A percentile compares a stretch with the other conserved stretches of the same genome.
Conservation (phyloP, 176 grass and related monocot species). For the Aegilops umbellulata region DNA sequence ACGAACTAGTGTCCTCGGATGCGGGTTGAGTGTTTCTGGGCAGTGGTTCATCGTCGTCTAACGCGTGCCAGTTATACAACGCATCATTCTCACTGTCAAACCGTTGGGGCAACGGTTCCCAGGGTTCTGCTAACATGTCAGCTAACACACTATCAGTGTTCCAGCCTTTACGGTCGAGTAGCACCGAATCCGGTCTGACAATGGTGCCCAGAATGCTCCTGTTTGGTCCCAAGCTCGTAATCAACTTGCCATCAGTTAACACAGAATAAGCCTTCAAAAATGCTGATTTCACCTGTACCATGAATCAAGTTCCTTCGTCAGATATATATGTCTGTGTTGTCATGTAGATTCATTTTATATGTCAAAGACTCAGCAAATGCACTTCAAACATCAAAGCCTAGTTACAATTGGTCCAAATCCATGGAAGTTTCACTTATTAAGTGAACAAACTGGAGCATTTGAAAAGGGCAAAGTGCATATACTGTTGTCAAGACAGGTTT, state of each 20-base stretch:
- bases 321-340: neutral
- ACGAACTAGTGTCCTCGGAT: slow-evolving; percentile 34
- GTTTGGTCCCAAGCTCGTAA: slow-evolving; percentile 60
- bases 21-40: slow-evolving; percentile 58
- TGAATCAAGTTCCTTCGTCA: slow-evolving; percentile 2
- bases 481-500: neutral
- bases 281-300: slow-evolving; percentile 85
- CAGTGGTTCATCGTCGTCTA: slow-evolving; percentile 88
- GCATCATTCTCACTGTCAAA: slow-evolving; percentile 54
- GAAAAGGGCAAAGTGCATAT: neutral
- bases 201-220: slow-evolving; percentile 87
- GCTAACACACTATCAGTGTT: slow-evolving; percentile 32
- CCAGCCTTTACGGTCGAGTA: slow-evolving; percentile 89
- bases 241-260: slow-evolving; percentile 67
- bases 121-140: slow-evolving; percentile 55
- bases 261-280: slow-evolving; percentile 81
- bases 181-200: slow-evolving; percentile 74
- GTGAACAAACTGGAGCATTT: neutral
- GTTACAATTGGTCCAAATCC: neutral
- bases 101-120: slow-evolving; percentile 46
- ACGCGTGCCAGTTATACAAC: slow-evolving; percentile 80
- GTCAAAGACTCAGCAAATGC: neutral
- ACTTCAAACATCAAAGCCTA: slow-evolving; percentile 13
- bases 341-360: neutral
- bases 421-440: neutral